Evolutionary conservation across 495 filamentous ascomycete genomes (phyloP).

Genomic region (Penicillium lagena): DNA sequence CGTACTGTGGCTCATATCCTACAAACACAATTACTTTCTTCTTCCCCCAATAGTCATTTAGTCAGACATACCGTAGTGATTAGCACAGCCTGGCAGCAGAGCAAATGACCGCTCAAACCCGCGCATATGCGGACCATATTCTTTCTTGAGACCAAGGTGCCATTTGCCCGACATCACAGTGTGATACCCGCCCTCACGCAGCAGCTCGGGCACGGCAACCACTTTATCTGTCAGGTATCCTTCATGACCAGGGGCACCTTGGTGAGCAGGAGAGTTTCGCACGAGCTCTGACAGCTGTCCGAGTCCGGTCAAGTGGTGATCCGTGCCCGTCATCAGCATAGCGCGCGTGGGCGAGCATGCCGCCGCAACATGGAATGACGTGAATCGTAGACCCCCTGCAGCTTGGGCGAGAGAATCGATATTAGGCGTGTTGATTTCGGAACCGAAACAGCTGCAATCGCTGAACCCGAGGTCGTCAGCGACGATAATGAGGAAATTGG

Average conservation of each 20-base stretch:
- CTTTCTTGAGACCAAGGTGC: constrained; percentile 43
- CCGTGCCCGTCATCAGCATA: constrained; percentile 50
- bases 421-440: constrained; percentile 58
- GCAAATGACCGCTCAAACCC: constrained; percentile 44
- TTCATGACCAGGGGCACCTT: constrained; percentile 52
- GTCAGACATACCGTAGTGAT: constrained; percentile 45
- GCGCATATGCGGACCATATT: constrained; percentile 31
- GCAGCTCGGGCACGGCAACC: constrained; percentile 54
- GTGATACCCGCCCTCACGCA: constrained; percentile 55
- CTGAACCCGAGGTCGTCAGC: constrained; percentile 61
- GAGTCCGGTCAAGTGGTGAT: constrained; percentile 40
- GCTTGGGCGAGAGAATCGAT: constrained; percentile 45
- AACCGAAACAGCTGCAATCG: constrained; percentile 54
- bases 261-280: too few relatives aligned
- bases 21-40: too few relatives aligned
- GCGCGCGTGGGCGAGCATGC: constrained; percentile 59
- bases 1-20: constrained; percentile 47
- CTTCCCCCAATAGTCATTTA: too few relatives aligned
- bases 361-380: constrained; percentile 57
- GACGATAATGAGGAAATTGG: constrained; percentile 58
- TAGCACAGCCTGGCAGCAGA: constrained; percentile 48
- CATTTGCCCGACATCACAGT: constrained; percentile 61
- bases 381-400: constrained; percentile 50
- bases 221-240: constrained; percentile 59
- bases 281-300: constrained; percentile 27